These are phyloP conservation scores for Hansenula sp. DNA, from an alignment of 1,139 yeast genomes.

Conservation along the genomic window DNA sequence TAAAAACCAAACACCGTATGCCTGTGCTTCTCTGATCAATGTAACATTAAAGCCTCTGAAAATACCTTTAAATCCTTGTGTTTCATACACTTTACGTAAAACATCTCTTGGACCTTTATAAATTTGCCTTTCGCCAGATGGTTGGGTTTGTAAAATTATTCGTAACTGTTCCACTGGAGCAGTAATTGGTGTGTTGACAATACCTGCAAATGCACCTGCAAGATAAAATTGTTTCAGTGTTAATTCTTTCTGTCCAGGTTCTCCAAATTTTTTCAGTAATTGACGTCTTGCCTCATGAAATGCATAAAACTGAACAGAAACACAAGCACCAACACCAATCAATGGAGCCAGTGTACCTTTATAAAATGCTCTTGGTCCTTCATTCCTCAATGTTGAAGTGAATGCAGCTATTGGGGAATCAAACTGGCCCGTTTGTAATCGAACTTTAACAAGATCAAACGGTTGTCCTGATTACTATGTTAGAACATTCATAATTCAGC, in stretches of 20 bases:
- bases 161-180: slow-evolving; percentile 76
- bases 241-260: slow-evolving; percentile 30
- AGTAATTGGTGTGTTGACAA: slow-evolving; percentile 67
- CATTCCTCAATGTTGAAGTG: slow-evolving; percentile 50
- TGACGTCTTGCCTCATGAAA: slow-evolving; percentile 75
- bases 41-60: slow-evolving; percentile 63
- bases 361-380: slow-evolving; percentile 63
- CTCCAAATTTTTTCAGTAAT: slow-evolving; percentile 28
- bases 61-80: slow-evolving; percentile 49
- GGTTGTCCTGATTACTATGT: slow-evolving; percentile 75
- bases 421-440: slow-evolving; percentile 65
- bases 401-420: slow-evolving; percentile 46
- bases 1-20: slow-evolving; percentile 80
- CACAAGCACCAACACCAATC: slow-evolving; percentile 65
- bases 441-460: slow-evolving; percentile 79
- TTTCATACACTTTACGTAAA: slow-evolving; percentile 39
- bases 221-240: slow-evolving; percentile 60
- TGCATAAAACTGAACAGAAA: slow-evolving; percentile 73
- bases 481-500: slow-evolving; percentile 56
- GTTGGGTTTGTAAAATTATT: slow-evolving; percentile 63
- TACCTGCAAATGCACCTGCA: slow-evolving; percentile 78
- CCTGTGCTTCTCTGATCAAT: slow-evolving; percentile 65
- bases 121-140: slow-evolving; percentile 28
- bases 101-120: slow-evolving; percentile 47
- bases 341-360: slow-evolving; percentile 49